phyloP scores from a whole-genome alignment of 371 early-diverging fungal species.

The Basidiobolus meristosporus region DNA sequence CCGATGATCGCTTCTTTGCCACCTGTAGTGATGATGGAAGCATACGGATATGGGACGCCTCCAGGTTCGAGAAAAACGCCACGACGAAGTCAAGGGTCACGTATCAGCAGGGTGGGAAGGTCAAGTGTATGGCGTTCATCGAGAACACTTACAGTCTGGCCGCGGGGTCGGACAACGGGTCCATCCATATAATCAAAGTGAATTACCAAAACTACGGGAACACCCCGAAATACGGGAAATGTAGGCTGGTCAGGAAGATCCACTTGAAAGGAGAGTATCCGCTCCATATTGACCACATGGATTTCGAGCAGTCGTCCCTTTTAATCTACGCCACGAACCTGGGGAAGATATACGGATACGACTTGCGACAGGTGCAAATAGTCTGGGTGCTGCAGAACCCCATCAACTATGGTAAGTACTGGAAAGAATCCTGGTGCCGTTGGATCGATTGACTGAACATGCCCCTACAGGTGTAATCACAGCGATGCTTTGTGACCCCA shows the following conservation, averaged over 20 bases:
- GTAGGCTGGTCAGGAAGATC: slow-evolving; percentile 24
- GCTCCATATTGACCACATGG: slow-evolving; percentile 40
- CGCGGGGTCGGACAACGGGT: slow-evolving; percentile 71
- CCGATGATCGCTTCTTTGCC: slow-evolving; percentile 65
- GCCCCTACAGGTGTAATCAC: slow-evolving; percentile 58
- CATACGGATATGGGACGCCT: slow-evolving; percentile 75
- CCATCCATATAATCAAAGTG: slow-evolving; percentile 38
- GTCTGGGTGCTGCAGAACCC: slow-evolving; percentile 40
- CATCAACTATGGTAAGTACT: slow-evolving; percentile 29
- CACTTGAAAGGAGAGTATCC: slow-evolving; percentile 45
- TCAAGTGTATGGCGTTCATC: slow-evolving; percentile 60
- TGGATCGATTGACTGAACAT: too few species aligned
- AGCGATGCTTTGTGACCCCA: slow-evolving; percentile 40
- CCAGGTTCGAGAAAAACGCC: slow-evolving; percentile 60
- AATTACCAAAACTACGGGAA: slow-evolving; percentile 11
- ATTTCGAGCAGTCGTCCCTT: slow-evolving; percentile 44
- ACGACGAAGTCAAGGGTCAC: slow-evolving; percentile 61
- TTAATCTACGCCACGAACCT: slow-evolving; percentile 58
- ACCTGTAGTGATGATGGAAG: slow-evolving; percentile 73
- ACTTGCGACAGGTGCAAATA: slow-evolving; percentile 47
- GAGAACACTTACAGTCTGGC: slow-evolving; percentile 64
- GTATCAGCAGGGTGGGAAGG: slow-evolving; percentile 45
- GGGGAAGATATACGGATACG: slow-evolving; percentile 55
- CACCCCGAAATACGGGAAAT: slow-evolving; percentile 35
- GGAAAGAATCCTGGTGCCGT: too few species aligned